Evolutionary conservation across 2,329 filamentous ascomycete genomes (phyloP), one percentile per base, ranked within the genome.

Genomic region (Arthrobotrys pseudoclavata): DNA sequence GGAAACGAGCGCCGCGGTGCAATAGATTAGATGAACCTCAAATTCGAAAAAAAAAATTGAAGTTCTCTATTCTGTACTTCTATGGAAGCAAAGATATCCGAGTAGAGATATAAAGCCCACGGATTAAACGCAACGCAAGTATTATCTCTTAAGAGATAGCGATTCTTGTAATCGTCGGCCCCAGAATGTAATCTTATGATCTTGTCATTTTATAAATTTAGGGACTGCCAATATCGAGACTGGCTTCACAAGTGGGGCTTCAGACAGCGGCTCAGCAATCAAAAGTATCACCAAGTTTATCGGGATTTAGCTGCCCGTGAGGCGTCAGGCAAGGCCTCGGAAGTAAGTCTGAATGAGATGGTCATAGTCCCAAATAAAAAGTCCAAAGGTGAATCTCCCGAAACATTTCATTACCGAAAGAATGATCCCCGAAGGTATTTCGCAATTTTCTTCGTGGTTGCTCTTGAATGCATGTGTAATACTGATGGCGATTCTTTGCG

Each of bases 381-480:
- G 37, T 69, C 9, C 6, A 62, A 13, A 48, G 15, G 20, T 69
- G 67, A 53, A 29, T 40, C 22, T 52, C 67, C 12, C 40, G 67
- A 13, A 69, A 69, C 20, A 69, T 69, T 4, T 52, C 53, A 50
- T 69, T 61, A 52, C 48, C 2, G 15, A 52, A 15, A 52, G 13
- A 29, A 29, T 52, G 22, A 24, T 29, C 13, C 10, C 5, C 4
- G 15, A n/a, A n/a, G 22, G 48, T 52, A 26, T 42, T 40, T 7
- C 4, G 34, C n/a, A n/a, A n/a, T n/a, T n/a, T n/a, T n/a, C n/a
- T n/a, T n/a, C n/a, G n/a, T n/a, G n/a, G n/a, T n/a, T n/a, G n/a
- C n/a, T 40, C 10, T 40, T 40, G 7, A 40, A 40, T 40, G 3
- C 10, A 40, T 40, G 12, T 10, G n/a, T n/a, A n/a, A n/a, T n/a